Evolutionary conservation across 192 early-diverging fungal species (phyloP), one percentile per base, ranked within the genome.

Genomic region (Helicostylum pulchrum): DNA sequence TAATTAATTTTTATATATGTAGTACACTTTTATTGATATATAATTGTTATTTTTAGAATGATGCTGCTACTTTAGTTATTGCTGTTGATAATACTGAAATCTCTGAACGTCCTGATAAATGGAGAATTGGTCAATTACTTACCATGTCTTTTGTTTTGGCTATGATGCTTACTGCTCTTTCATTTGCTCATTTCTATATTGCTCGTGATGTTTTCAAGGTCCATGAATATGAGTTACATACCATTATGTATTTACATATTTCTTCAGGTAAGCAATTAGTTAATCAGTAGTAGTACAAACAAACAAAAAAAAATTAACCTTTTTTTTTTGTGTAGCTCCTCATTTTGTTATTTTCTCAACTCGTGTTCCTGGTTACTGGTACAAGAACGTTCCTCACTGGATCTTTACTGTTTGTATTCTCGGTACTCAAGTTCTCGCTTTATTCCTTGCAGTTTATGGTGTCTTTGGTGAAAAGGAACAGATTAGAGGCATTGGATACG

Each of bases 311-410:
- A 34, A n/a, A 44, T 15, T 58, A 58, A 58, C 20, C 4, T 43
- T 59, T n/a, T 34, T 57, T 14, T 39, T n/a, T n/a, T n/a, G n/a
- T 43, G 11, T 59, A 59, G 78, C 78, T 3, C 93, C 93, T 11
- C 91, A 93, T 79, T 93, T 93, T 72, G 89, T 91, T 36, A 93
- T 93, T 61, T 93, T 93, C 73, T 91, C 89, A n/a, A 93, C 91
- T 20, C 81, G 91, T 67, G 71, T 93, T 39, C 72, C 82, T 20
- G 83, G 85, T 53, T 93, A 83, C 72, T 92, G 88, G 80, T 94
- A 88, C 85, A 83, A 90, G 70, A 88, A 87, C 56, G 70, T 80
- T 74, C 92, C 92, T 11, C 79, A 78, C 32, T 78, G 75, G 70
- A 71, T 83, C 19, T 94, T 94, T 66, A 80, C 88, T 14, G 67